Base-by-base conservation (phyloP, 2,329 filamentous ascomycete species). In the Cadophora sp. region DNA sequence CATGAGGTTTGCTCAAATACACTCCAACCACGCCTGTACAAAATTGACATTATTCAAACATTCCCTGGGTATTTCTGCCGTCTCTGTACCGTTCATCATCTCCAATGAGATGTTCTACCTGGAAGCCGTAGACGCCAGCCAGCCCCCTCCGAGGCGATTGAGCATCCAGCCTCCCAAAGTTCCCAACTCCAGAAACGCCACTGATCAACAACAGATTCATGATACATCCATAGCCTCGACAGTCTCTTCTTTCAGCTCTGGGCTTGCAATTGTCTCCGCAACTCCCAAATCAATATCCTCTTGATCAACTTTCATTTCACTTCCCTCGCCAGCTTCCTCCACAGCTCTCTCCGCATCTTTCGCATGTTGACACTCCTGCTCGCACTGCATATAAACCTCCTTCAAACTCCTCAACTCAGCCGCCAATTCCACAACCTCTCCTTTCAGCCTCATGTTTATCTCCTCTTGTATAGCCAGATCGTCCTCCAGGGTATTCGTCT, bases 401-500 rank as follows among this genome's bases (percentile, higher is more conserved):
- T 50, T 36, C 33, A 51, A 39, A 18, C 20, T 39, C 13, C n/a
- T 22, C 30, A 62, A 2, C 47, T 62, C 47, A 22, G 59, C 47
- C 9, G 20, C 18, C 30, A 62, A 14, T 18, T 53, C 33, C 5
- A 3, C 30, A 8, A 41, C 47, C 45, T 62, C 30, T 8, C 1
- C 59, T 39, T 62, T 62, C 45, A 62, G 20, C 13, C 47, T 62
- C 33, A 20, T 18, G 18, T 62, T 62, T 13, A 41, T 62, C 33
- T 62, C 59, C 59, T 62, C 30, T 27, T 62, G 59, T n/a, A 41
- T 3, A 14, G 59, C 59, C 27, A 62, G 20, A 18, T 62, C 33
- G n/a, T 62, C 59, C 47, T 62, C 59, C n/a, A 62, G 47, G 11
- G 59, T 62, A 27, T 50, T 53, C 27, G 59, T 62, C 45, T 50